phyloP scores from a whole-genome alignment of 306 rosid species.

The Echinosophora koreensis region DNA sequence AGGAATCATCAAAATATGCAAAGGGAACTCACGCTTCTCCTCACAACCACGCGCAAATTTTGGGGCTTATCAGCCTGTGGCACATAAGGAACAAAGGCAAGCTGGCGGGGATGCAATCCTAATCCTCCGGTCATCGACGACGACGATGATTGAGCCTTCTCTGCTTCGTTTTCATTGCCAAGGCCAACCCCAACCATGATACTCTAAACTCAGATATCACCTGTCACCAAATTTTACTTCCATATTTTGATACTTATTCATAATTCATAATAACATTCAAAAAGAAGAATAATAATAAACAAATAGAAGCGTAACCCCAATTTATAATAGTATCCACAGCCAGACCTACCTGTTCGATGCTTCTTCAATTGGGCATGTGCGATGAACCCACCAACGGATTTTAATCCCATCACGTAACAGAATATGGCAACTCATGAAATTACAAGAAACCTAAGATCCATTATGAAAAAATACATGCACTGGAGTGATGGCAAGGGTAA shows the following conservation, averaged over 20 bases:
- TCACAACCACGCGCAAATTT: conserved; percentile 62
- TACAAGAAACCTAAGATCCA: conserved; percentile 50
- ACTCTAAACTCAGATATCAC: too few relatives aligned
- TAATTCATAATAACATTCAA: too few relatives aligned
- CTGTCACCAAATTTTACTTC: too few relatives aligned
- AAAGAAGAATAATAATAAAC: too few relatives aligned
- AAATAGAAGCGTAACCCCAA: too few relatives aligned
- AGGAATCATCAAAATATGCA: neutral
- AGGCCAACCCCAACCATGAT: too few relatives aligned
- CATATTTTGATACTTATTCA: too few relatives aligned
- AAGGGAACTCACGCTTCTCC: conserved; percentile 70
- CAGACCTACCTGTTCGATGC: too few relatives aligned
- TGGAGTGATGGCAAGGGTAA: too few relatives aligned
- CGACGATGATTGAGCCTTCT: conserved; percentile 51
- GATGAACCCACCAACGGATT: conserved; percentile 72
- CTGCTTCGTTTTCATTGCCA: conserved; percentile 45
- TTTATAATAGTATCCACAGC: too few relatives aligned
- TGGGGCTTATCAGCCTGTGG: conserved; percentile 53
- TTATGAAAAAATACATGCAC: neutral
- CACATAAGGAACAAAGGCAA: conserved; percentile 64
- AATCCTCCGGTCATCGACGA: neutral
- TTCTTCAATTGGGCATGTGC: conserved; percentile 4
- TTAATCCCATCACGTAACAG: conserved; percentile 74
- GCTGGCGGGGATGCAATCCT: conserved; percentile 68
- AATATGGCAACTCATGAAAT: conserved; percentile 23